Conservation (phyloP, 1,284 basidiomycete genomes). For the Cutaneotrichosporon spelunceum region DNA sequence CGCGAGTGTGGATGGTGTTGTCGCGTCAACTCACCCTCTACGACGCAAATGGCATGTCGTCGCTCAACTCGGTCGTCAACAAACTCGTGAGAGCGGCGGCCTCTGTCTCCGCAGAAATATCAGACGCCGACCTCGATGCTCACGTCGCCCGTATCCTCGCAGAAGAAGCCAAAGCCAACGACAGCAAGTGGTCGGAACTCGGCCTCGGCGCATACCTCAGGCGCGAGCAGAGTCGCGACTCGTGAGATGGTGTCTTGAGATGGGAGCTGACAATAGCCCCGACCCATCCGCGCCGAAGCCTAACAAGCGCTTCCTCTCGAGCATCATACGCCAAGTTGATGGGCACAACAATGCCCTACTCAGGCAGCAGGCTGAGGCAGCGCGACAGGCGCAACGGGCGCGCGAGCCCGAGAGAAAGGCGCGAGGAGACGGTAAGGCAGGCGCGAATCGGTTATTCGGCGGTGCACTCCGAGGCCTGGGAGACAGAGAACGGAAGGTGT, state of each 20-base stretch:
- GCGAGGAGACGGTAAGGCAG: slow-evolving; percentile 6
- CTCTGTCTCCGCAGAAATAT: slow-evolving; percentile 62
- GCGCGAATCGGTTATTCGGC: slow-evolving; percentile 38
- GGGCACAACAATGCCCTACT: slow-evolving; percentile 84
- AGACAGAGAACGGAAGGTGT: not conserved
- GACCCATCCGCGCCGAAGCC: slow-evolving; percentile 61
- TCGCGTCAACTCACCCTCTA: not conserved
- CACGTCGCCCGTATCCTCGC: slow-evolving; percentile 84
- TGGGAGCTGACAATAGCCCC: slow-evolving; percentile 33
- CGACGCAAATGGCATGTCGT: slow-evolving; percentile 30
- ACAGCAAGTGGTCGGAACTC: slow-evolving; percentile 56
- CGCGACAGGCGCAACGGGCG: slow-evolving; percentile 58
- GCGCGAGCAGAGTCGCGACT: slow-evolving; percentile 55
- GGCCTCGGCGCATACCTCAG: slow-evolving; percentile 45
- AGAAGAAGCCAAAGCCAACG: slow-evolving; percentile 84
- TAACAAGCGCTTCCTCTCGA: slow-evolving; percentile 87
- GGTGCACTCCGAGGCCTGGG: slow-evolving; percentile 35
- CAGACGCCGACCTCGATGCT: slow-evolving; percentile 78
- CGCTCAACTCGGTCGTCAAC: slow-evolving; percentile 77
- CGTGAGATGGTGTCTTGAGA: slow-evolving; percentile 58
- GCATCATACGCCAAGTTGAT: slow-evolving; percentile 83
- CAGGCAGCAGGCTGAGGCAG: slow-evolving; percentile 69
- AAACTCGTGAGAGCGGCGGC: slow-evolving; percentile 75
- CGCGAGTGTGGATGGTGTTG: not conserved
- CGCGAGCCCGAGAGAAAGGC: not conserved